Evolutionary conservation across 352 stramenopile genomes (phyloP), one percentile per base, ranked within the genome.

Genomic region (Phytophthora ohioensis): DNA sequence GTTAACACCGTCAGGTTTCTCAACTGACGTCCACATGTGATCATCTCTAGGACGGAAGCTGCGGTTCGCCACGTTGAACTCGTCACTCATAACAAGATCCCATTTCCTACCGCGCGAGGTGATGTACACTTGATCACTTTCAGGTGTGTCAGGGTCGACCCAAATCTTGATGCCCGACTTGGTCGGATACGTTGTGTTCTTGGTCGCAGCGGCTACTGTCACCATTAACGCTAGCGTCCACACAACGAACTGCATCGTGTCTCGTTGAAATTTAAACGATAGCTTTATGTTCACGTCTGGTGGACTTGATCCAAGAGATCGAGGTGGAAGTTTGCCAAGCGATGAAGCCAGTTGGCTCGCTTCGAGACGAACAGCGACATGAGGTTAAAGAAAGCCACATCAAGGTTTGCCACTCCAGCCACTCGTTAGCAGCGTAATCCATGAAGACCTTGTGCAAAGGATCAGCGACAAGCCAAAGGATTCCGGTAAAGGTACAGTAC

Each of bases 1-100:
- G 43, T 94, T 93, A 10, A 90, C 93, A 69, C 93, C 91, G 69
- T 98, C 94, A 55, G 98, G 97, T 47, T 97, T 97, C 64, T 98
- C 81, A 36, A 98, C 79, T 2, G 95, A 93, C 4, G 94, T 98
- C 97, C 97, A 99, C 34, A 94, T 74, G 38, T 97, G 93, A 76
- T 99, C 96, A 12, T 86, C 67, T 13, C 96, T 95, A 39, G 98
- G 94, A 17, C 74, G 57, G 75, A 99, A 98, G 17, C 65, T 87
- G 11, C 97, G 84, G 38, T 88, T 86, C 7, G 88, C 77, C 58
- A 85, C 80, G 72, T 98, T 91, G 74, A 98, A 98, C 76, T 98
- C 95, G 80, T 98, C 95, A 35, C 90, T 98, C 89, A 98, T 98
- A 32, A 95, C 82, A 3, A 97, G 69, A 15, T 91, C 59, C 78